Conservation (phyloP, 2,329 filamentous ascomycete species). For the Fusarium dimerum region DNA sequence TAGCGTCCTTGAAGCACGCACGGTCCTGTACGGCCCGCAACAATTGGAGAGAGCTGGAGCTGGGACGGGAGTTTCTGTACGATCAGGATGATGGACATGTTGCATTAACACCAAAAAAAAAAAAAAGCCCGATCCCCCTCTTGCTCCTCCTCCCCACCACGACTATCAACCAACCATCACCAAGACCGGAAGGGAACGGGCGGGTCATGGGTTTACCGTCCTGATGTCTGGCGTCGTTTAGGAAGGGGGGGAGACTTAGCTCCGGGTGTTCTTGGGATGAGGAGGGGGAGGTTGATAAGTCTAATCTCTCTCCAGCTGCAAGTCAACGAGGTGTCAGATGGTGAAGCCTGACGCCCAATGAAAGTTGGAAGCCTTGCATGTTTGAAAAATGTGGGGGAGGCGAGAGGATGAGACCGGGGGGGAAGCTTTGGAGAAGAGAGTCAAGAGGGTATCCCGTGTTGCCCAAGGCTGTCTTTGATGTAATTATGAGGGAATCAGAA, state of each 20-base stretch:
- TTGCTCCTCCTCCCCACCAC: too few relatives aligned
- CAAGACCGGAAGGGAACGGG: neutral
- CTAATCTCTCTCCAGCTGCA: too few relatives aligned
- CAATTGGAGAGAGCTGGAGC: too few relatives aligned
- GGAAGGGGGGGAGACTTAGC: neutral
- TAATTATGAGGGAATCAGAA: too few relatives aligned
- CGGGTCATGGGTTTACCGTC: neutral
- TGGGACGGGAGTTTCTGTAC: neutral
- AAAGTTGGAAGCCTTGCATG: too few relatives aligned
- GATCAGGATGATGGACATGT: neutral
- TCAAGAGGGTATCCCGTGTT: too few relatives aligned
- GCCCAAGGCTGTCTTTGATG: too few relatives aligned
- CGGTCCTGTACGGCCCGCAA: neutral
- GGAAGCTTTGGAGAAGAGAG: too few relatives aligned
- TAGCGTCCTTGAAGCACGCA: neutral
- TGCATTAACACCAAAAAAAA: neutral
- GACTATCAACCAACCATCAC: neutral
- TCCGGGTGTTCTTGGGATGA: neutral
- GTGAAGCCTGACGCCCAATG: neutral
- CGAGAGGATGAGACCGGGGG: too few relatives aligned
- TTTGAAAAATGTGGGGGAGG: too few relatives aligned
- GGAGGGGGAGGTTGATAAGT: too few relatives aligned
- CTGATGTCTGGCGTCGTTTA: neutral
- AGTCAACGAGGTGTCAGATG: neutral
- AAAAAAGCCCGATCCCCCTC: neutral